Conservation (phyloP, 1,139 yeast species). For the Yamadazyma siamensis region DNA sequence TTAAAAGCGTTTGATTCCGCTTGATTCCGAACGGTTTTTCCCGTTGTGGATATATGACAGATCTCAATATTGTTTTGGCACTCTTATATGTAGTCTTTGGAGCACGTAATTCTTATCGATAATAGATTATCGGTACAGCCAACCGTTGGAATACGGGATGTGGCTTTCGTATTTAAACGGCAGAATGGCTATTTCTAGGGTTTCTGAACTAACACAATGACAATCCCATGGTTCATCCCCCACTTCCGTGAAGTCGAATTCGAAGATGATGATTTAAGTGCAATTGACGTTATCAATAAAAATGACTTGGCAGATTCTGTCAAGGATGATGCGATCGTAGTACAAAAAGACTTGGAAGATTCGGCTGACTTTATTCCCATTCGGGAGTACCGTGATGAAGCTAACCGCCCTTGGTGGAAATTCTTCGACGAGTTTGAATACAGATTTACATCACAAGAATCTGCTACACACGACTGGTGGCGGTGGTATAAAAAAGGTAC, state of each 20-base stretch:
- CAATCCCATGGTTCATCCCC: constrained; percentile 21
- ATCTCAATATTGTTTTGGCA: too few relatives aligned
- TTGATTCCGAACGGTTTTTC: too few relatives aligned
- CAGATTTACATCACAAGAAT: constrained; percentile 15
- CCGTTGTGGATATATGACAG: too few relatives aligned
- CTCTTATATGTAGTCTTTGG: too few relatives aligned
- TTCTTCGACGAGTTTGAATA: constrained; percentile 32
- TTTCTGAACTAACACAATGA: constrained; percentile 3
- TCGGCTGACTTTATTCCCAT: constrained; percentile 2
- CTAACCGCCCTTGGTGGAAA: constrained; percentile 26
- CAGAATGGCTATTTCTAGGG: too few relatives aligned
- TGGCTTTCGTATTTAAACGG: too few relatives aligned
- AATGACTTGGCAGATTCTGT: constrained; percentile 1
- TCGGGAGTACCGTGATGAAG: constrained; percentile 28
- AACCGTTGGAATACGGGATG: too few relatives aligned
- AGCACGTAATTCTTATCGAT: too few relatives aligned
- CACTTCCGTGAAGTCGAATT: constrained; percentile 17
- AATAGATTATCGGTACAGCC: too few relatives aligned
- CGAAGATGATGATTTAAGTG: constrained; percentile 2
- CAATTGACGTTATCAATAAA: constrained; percentile 2
- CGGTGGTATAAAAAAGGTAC: constrained; percentile 20
- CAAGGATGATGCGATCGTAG: constrained; percentile 4
- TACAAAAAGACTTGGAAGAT: constrained; percentile 2
- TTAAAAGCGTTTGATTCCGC: neutral
- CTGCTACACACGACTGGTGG: constrained; percentile 19